Base-by-base conservation (phyloP, 192 early-diverging fungal genomes). In the Obelidium mucronatum region DNA sequence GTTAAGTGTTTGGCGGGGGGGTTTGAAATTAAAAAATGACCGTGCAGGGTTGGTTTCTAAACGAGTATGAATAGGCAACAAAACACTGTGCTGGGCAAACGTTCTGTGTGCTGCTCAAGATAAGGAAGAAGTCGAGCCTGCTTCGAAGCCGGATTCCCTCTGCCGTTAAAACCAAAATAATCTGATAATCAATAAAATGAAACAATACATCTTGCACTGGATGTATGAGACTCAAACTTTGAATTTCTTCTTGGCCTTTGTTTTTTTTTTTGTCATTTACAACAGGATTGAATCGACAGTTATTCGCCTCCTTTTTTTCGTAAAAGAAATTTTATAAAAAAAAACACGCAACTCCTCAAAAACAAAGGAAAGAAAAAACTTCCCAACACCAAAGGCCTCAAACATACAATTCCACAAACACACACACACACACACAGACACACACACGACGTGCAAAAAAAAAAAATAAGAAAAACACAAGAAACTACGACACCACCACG, bases 81-180 rank as follows among this genome's bases (percentile, higher is more conserved):
- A 79, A 35, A 62, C 51, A 11, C 51, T 79, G 8, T 78, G 71
- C 19, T 79, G 78, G 78, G 73, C 76, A 33, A 76, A 78, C 44
- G 61, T 78, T 1, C 6, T 48, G 39, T 65, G 69, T 40, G 53
- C 66, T 13, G 3, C 53, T 5, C 77, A 73, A 44, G 77, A 78
- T 36, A 17, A 24, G 28, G 77, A 66, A 22, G 77, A 74, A 31
- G n/a, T n/a, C n/a, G n/a, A n/a, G n/a, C n/a, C n/a, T n/a, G n/a
- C n/a, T n/a, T n/a, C n/a, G n/a, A n/a, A n/a, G n/a, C n/a, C n/a
- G n/a, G n/a, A n/a, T n/a, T n/a, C n/a, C n/a, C n/a, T n/a, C n/a
- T n/a, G n/a, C n/a, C n/a, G n/a, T n/a, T n/a, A n/a, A n/a, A n/a
- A n/a, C n/a, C n/a, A n/a, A n/a, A n/a, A n/a, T n/a, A n/a, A n/a